A percentile compares a stretch with the other conserved stretches of the same genome.
phyloP scores from a whole-genome alignment of 306 rosid genomes.

The Begonia fuchsioides region DNA sequence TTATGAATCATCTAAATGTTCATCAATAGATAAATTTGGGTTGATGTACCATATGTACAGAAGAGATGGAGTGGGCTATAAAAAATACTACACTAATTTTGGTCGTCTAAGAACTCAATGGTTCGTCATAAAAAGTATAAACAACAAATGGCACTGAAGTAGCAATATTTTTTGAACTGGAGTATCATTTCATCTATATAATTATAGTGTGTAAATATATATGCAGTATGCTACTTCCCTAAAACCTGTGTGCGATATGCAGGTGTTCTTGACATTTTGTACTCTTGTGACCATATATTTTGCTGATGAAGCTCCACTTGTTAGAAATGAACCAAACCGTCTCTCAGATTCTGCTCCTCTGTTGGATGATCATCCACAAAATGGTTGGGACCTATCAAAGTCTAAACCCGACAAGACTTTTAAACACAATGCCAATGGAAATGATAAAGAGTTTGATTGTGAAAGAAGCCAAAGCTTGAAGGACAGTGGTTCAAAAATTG shows the following conservation, averaged over 20 bases:
- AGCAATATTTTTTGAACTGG: too few relatives aligned
- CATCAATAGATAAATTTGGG: too few relatives aligned
- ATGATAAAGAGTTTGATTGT: conserved; percentile 14
- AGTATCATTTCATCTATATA: too few relatives aligned
- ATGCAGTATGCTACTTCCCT: conserved; percentile 9
- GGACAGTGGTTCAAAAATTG: conserved; percentile 25
- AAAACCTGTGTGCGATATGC: conserved; percentile 17
- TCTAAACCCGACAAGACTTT: conserved; percentile 20
- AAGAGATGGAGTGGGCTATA: too few relatives aligned
- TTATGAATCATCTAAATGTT: too few relatives aligned
- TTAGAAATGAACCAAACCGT: conserved; percentile 27
- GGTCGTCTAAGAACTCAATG: too few relatives aligned
- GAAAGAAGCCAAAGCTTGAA: conserved; percentile 26
- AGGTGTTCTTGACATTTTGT: conserved; percentile 75
- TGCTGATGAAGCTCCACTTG: conserved; percentile 86
- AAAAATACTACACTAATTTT: too few relatives aligned
- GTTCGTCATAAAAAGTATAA: too few relatives aligned
- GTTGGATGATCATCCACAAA: conserved; percentile 49
- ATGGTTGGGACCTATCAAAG: conserved; percentile 32
- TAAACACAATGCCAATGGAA: conserved; percentile 18
- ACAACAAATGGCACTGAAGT: too few relatives aligned
- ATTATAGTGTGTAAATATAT: neutral
- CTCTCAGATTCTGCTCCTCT: conserved; percentile 76
- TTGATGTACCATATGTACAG: too few relatives aligned
- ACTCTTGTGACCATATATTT: conserved; percentile 77